Conservation (phyloP, 805 yeast species). For the Metschnikowia hibisci region DNA sequence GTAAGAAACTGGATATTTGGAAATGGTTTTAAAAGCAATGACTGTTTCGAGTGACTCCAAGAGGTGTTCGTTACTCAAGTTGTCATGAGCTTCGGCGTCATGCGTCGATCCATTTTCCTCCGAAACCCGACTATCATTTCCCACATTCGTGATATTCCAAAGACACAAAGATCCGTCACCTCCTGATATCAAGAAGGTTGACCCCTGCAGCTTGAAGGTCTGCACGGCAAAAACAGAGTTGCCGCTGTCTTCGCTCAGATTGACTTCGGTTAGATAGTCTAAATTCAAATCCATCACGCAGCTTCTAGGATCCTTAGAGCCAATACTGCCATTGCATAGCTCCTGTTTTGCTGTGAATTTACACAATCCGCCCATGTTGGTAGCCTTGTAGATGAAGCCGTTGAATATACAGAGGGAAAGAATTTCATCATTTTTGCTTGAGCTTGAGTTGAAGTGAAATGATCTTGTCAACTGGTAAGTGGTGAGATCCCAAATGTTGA, state of each 20-base stretch:
- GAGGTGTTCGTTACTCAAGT: conserved; percentile 56
- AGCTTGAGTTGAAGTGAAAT: conserved; percentile 24
- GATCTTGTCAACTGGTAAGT: conserved; percentile 66
- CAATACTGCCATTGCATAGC: conserved; percentile 4
- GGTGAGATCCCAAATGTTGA: conserved; percentile 84
- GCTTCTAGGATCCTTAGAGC: conserved; percentile 1
- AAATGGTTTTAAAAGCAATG: conserved; percentile 72
- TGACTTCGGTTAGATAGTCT: neutral
- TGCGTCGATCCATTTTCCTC: neutral
- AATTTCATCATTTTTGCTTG: conserved; percentile 31
- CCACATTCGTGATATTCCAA: conserved; percentile 54
- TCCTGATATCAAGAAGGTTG: conserved; percentile 57
- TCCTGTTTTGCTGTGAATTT: conserved; percentile 24
- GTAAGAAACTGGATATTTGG: conserved; percentile 62
- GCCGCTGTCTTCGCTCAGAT: conserved; percentile 10
- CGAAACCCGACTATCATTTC: conserved; percentile 12
- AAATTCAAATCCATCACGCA: conserved; percentile 9
- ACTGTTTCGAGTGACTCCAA: conserved; percentile 56
- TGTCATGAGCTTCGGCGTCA: neutral
- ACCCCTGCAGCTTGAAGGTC: conserved; percentile 36
- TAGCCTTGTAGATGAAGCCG: conserved; percentile 61
- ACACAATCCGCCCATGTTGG: conserved; percentile 42
- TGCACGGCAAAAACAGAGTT: conserved; percentile 52
- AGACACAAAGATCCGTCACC: conserved; percentile 68
- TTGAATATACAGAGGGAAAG: conserved; percentile 55